Evolutionary conservation across 257 asterid genomes (phyloP), one percentile per base, ranked within the genome.

Genomic region (Nicotiana benthamiana): DNA sequence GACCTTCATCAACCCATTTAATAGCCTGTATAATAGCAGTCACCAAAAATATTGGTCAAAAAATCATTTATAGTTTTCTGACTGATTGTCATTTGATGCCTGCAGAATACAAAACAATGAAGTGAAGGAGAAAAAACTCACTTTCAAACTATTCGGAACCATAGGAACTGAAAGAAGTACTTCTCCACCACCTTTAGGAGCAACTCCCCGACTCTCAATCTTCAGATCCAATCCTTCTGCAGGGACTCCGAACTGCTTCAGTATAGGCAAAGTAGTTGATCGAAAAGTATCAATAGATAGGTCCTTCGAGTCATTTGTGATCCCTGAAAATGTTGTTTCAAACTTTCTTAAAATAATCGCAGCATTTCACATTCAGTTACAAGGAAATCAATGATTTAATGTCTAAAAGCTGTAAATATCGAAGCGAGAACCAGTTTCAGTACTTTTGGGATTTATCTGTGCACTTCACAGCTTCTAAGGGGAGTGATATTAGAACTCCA

Each of bases 181-280:
- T 87, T 90, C 96, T 51, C 99, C 99, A 75, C 99, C 99, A 75
- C 98, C 99, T 59, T 74, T 86, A 54, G 99, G 99, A 77, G 94
- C 88, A 80, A 93, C 98, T 22, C 97, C 99, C 40, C 98, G 88
- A 82, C 89, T 90, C 89, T 84, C 89, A 53, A 93, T 91, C 86
- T 92, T 93, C 82, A 95, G 86, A 16, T 86, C 90, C 80, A 93
- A 78, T 51, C 91, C 95, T 79, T 95, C 96, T 24, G 97, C 67
- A 79, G 90, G 88, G 78, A 93, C 89, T 65, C 98, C 99, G 83
- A 95, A 95, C 81, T 83, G 93, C 90, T 89, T 91, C 89, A 95
- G 82, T n/a, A 95, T 82, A 57, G 89, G 93, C 72, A 92, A 77
- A 9, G 96, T 90, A 17, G 96, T 82, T 18, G 96, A 86, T 82